phyloP scores from a whole-genome alignment of 2,329 filamentous ascomycete genomes.

The Aspergillus eucalypticola region DNA sequence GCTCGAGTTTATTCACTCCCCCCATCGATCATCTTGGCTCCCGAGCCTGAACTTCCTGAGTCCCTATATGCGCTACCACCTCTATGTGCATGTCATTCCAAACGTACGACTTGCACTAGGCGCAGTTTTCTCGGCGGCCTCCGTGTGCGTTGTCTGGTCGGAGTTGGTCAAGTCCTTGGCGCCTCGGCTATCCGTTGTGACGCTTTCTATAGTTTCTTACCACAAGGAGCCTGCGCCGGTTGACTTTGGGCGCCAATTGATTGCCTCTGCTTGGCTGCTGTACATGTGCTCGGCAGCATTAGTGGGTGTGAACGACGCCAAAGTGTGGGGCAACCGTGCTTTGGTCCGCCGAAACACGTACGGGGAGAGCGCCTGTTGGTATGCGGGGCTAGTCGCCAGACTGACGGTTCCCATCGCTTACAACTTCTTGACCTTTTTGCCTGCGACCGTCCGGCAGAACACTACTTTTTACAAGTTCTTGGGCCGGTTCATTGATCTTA shows the following conservation, averaged over 20 bases:
- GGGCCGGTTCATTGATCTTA: slow-evolving; percentile 79
- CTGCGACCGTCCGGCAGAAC: slow-evolving; percentile 67
- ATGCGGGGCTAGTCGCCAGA: slow-evolving; percentile 86
- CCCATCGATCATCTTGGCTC: slow-evolving; percentile 57
- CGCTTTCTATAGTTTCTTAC: slow-evolving; percentile 65
- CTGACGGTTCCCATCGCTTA: slow-evolving; percentile 90
- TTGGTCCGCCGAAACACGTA: slow-evolving; percentile 89
- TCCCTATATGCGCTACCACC: slow-evolving; percentile 77
- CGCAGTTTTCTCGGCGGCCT: slow-evolving; percentile 70
- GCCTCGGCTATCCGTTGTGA: slow-evolving; percentile 71
- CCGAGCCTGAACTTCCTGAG: slow-evolving; percentile 65
- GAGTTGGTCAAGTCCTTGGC: slow-evolving; percentile 84
- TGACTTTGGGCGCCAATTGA: slow-evolving; percentile 81
- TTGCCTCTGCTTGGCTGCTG: slow-evolving; percentile 83
- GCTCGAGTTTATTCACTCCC: slow-evolving; percentile 69
- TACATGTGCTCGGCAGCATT: slow-evolving; percentile 96
- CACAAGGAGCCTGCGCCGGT: slow-evolving; percentile 71
- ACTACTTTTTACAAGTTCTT: slow-evolving; percentile 89
- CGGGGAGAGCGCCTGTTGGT: slow-evolving; percentile 93
- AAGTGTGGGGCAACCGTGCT: slow-evolving; percentile 95
- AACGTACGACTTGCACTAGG: slow-evolving; percentile 65
- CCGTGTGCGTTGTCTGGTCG: slow-evolving; percentile 85
- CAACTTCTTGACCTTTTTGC: slow-evolving; percentile 93
- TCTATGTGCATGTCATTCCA: slow-evolving; percentile 74
- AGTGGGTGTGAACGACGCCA: slow-evolving; percentile 84